Conservation (phyloP, 768 basidiomycete species). For the Porpolomopsis calyptriformis region DNA sequence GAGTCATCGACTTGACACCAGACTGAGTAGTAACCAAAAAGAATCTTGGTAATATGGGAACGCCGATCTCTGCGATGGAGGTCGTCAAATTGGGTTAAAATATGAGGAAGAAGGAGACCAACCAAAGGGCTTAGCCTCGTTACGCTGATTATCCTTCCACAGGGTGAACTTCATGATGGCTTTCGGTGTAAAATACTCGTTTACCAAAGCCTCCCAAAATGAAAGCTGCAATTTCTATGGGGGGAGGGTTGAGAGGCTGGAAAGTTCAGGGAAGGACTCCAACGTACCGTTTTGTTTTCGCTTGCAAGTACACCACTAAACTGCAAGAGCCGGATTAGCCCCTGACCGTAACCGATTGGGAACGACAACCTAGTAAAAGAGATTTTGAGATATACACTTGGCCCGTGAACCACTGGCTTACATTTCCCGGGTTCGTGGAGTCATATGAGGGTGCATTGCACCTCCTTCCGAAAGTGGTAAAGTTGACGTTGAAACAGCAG, state of each 20-base stretch:
- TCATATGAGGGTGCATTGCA: not conserved
- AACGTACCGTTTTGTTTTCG: slow-evolving; percentile 39
- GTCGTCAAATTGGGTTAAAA: not conserved
- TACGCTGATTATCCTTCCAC: slow-evolving; percentile 77
- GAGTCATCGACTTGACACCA: slow-evolving; percentile 73
- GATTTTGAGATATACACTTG: slow-evolving; percentile 8
- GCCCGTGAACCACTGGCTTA: slow-evolving; percentile 9
- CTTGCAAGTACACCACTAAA: slow-evolving; percentile 57
- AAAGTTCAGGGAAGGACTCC: slow-evolving; percentile 6
- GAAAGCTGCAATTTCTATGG: slow-evolving; percentile 49
- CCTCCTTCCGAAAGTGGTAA: not conserved
- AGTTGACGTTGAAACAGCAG: not conserved
- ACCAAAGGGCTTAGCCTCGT: slow-evolving; percentile 82
- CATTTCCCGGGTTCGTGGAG: slow-evolving; percentile 1
- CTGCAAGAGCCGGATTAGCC: slow-evolving; percentile 51
- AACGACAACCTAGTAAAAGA: slow-evolving; percentile 1
- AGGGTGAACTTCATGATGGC: slow-evolving; percentile 71
- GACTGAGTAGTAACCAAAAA: slow-evolving; percentile 79
- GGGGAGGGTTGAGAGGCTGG: too few relatives aligned
- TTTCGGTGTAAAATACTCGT: slow-evolving; percentile 59
- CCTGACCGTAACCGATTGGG: slow-evolving; percentile 49
- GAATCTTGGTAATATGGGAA: slow-evolving; percentile 72
- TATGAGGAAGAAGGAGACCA: slow-evolving; percentile 18
- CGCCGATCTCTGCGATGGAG: slow-evolving; percentile 53
- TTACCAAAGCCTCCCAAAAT: slow-evolving; percentile 58